phyloP scores from a whole-genome alignment of 441 rosid genomes.

The Brassica balearica region DNA sequence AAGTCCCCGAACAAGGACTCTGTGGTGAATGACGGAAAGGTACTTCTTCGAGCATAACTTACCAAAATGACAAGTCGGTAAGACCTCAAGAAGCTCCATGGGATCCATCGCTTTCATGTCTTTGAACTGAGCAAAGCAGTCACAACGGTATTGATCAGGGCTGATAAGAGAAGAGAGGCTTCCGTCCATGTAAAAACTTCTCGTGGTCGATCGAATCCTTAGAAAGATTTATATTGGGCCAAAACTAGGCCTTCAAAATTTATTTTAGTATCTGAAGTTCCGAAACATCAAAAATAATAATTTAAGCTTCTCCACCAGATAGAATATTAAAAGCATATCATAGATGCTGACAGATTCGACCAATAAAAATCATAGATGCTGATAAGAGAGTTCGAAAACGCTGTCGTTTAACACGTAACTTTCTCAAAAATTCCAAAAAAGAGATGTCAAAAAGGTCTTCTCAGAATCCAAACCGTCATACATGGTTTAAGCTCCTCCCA shows the following conservation, averaged over 20 bases:
- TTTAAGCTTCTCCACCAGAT: background rate
- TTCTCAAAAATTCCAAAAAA: conserved; percentile 9
- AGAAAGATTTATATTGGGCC: background rate
- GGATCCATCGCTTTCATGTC: conserved; percentile 99
- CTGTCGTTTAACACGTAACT: background rate
- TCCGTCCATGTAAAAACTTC: no score
- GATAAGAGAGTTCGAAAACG: background rate
- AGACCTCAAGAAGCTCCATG: conserved; percentile 82
- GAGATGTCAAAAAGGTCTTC: conserved; percentile 46
- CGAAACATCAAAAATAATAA: background rate
- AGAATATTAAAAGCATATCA: background rate
- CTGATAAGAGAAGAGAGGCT: conserved; percentile 87
- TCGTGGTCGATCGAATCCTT: no score
- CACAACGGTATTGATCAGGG: conserved; percentile 79
- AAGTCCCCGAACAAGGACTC: conserved; percentile 87
- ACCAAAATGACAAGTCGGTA: conserved; percentile 88
- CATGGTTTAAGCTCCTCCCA: background rate
- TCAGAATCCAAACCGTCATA: conserved; percentile 21
- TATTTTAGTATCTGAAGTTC: background rate
- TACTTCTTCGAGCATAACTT: conserved; percentile 89
- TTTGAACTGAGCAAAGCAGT: conserved; percentile 81
- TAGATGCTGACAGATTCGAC: background rate
- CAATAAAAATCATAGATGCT: background rate
- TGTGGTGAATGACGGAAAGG: conserved; percentile 73
- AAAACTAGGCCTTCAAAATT: background rate